phyloP scores from a whole-genome alignment of 805 yeast genomes.

The Isabelozyma pseudorhagii region DNA sequence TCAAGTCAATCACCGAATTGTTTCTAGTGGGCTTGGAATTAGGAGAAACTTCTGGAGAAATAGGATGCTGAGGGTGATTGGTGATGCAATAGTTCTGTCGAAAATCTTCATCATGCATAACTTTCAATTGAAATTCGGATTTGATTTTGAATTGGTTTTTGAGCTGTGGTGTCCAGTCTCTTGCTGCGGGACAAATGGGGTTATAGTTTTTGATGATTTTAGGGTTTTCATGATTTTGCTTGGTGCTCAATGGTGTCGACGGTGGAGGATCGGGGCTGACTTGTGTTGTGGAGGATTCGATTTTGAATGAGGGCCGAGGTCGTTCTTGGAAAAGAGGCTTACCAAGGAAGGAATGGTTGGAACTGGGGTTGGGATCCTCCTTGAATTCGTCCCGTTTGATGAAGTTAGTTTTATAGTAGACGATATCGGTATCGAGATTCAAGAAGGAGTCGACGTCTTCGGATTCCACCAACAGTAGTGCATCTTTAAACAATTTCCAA shows the following conservation, averaged over 20 bases:
- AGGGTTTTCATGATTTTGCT: conserved; percentile 2
- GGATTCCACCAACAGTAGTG: conserved; percentile 24
- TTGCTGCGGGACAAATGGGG: conserved; percentile 39
- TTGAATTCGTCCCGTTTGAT: conserved; percentile 32
- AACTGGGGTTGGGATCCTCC: conserved; percentile 10
- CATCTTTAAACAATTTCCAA: conserved; percentile 34
- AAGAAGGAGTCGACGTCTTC: conserved; percentile 26
- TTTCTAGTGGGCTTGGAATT: conserved; percentile 38
- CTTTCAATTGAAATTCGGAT: conserved; percentile 32
- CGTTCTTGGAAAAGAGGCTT: conserved; percentile 9
- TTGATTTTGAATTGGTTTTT: conserved; percentile 25
- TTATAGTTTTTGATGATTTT: conserved; percentile 10
- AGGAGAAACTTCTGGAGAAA: conserved; percentile 43
- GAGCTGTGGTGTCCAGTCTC: conserved; percentile 34
- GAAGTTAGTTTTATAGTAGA: conserved; percentile 43
- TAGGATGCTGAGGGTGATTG: conserved; percentile 31
- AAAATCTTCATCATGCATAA: conserved; percentile 37
- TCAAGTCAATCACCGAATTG: conserved; percentile 39
- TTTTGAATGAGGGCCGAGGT: conserved; percentile 35
- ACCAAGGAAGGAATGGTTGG: background rate
- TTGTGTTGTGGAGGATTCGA: conserved; percentile 10
- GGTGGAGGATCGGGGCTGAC: conserved; percentile 7
- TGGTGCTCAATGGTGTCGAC: conserved; percentile 2
- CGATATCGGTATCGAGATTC: conserved; percentile 40
- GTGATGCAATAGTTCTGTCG: conserved; percentile 25